Base-by-base conservation (phyloP, 2,329 filamentous ascomycete species). In the Colletotrichum sp. region DNA sequence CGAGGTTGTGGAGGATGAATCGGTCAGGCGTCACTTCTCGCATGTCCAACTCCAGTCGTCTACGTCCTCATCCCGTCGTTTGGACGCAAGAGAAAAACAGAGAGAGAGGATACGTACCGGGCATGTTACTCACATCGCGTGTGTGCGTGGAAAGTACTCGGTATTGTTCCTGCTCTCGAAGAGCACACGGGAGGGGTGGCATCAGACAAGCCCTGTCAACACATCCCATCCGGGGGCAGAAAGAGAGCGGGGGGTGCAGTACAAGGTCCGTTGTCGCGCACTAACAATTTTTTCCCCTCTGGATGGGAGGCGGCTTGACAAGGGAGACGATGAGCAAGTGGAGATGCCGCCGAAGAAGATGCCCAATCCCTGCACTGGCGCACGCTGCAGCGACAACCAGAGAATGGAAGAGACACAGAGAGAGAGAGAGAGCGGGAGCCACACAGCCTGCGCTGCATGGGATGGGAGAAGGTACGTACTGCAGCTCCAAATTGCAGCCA, bases 201-300 rank as follows among this genome's bases (percentile, higher is more conserved):
- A 18, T 24, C 68, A 76, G 62, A 60, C 21, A 16, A 12, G 24
- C 74, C 65, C 65, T 76, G 70, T 74, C 71, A 16, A 65, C 71
- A 65, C 70, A 74, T 73, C 70, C 64, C 64, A 60, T 59, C 64
- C 69, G 15, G 59, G 70, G 59, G 70, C n/a, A 59, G 32, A n/a
- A 10, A 34, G 52, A 32, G 28, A 63, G 68, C 34, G 28, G 60
- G 68, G 68, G 68, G 60, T 55, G 60, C 39, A 36, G 71, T 66
- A 76, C 74, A 65, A 76, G 21, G 57, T 7, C 26, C 8, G 65
- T 65, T 65, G 74, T 76, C 65, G 64, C 59, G 70, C 74, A 74
- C 74, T 76, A 76, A 76, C 74, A 76, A 76, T 76, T 76, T 26
- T 74, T 76, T 69, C 26, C 44, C n/a, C 21, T 66, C 34, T 65